These are phyloP conservation scores for Lenzites betulinus DNA, from an alignment of 768 basidiomycete genomes.

Conservation along the genomic window DNA sequence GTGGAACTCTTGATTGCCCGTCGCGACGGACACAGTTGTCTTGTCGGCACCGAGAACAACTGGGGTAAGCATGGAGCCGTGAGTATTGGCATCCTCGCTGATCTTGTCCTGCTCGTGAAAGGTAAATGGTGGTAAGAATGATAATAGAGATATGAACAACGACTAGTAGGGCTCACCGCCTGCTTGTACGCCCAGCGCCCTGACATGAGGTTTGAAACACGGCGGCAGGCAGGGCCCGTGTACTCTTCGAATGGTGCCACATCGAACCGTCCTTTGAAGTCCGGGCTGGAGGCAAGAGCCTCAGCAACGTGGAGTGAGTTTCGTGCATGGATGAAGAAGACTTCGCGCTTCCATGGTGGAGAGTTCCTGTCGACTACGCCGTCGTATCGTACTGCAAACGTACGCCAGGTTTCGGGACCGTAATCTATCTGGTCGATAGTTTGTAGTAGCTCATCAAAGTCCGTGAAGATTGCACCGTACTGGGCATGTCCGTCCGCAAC, in stretches of 20 bases:
- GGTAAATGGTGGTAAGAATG: no score
- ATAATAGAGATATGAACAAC: no score
- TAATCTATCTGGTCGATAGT: conserved; percentile 31
- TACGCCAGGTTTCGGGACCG: conserved; percentile 31
- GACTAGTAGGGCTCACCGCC: conserved; percentile 25
- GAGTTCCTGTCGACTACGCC: conserved; percentile 25
- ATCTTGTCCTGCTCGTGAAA: not conserved
- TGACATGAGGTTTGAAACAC: conserved; percentile 41
- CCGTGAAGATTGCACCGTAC: not conserved
- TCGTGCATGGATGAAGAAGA: conserved; percentile 38
- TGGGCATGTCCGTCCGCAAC: not conserved
- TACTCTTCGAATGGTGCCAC: conserved; percentile 32
- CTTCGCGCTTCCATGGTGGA: conserved; percentile 36
- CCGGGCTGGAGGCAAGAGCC: conserved; percentile 37
- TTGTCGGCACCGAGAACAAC: conserved; percentile 38
- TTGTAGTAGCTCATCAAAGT: conserved; percentile 19
- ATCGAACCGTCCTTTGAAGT: conserved; percentile 37
- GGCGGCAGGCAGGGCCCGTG: conserved; percentile 27
- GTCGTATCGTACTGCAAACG: conserved; percentile 22
- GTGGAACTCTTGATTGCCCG: conserved; percentile 26
- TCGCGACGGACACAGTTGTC: conserved; percentile 39
- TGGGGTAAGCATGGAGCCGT: conserved; percentile 26
- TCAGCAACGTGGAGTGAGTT: conserved; percentile 33
- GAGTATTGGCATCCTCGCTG: conserved; percentile 8
- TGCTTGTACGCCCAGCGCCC: conserved; percentile 46